Evolutionary conservation across 2,329 filamentous ascomycete genomes (phyloP), one percentile per base, ranked within the genome.

Genomic region (Pezicula carpinea): DNA sequence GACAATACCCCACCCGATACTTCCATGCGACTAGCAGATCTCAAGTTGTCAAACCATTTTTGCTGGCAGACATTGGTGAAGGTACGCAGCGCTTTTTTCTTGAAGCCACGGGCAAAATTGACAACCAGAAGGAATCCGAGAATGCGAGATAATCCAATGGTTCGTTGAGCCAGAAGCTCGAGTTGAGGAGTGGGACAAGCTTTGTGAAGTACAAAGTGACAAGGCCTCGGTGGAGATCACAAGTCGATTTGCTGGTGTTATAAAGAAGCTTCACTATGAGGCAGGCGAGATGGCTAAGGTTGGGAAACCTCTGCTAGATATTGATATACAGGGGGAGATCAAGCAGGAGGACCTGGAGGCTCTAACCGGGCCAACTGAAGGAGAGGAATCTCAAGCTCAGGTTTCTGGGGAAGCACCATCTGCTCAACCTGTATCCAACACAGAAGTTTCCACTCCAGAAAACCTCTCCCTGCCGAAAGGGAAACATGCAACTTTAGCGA

Each of bases 131-230:
- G 93, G 93, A 46, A 99, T 97, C 62, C 91, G 93, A 64, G 93
- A 99, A 71, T 96, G 93, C 64, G 93, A 99, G 69, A 89, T 99
- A 62, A 97, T 97, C 61, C 93, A 99, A 73, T 99, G 93, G 93
- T 99, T 97, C 66, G 92, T 99, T 56, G 87, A 96, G 69, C 90
- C 95, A 42, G 92, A 91, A 49, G 93, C 93, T 31, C 84, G 87
- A 48, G 91, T 99, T 59, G 91, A 99, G 72, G 92, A 99, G 72
- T 99, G 96, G 78, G 93, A 95, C 59, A 93, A 92, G 50, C 78
- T 99, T 39, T 99, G 93, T 70, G 93, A 99, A 71, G 95, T 99
- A 38, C 93, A 97, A 67, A 96, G 91, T 61, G 93, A 99, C 72
- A 99, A 99, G 69, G 93, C 93, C 42, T 81, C 82, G 1, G 80